Evolutionary conservation across 176 grass and related monocot genomes (phyloP).

Genomic region (Tuctoria greenei): DNA sequence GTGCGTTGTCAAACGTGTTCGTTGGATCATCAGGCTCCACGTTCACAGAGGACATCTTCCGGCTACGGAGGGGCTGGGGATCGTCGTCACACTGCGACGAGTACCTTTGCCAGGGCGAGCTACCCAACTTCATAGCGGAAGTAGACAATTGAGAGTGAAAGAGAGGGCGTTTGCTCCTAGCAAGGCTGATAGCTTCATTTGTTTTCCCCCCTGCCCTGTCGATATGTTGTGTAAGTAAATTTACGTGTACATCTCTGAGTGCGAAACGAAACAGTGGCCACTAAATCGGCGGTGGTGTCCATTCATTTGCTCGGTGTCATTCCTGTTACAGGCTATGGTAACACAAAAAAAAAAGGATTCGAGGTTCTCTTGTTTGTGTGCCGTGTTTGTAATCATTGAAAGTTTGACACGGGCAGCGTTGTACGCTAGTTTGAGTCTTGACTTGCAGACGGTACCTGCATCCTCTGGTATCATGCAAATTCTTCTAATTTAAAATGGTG

Average conservation of each 20-base stretch:
- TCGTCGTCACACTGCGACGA: slow-evolving; percentile 75
- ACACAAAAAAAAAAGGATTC: slow-evolving; percentile 20
- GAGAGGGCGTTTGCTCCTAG: too few relatives aligned
- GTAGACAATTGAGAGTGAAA: slow-evolving; percentile 48
- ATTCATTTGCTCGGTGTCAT: slow-evolving; percentile 23
- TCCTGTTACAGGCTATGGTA: slow-evolving; percentile 28
- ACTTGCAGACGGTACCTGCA: neutral
- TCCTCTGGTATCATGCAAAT: neutral
- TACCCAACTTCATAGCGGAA: slow-evolving; percentile 76
- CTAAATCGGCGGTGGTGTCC: neutral
- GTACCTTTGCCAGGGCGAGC: slow-evolving; percentile 89
- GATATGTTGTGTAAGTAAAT: slow-evolving; percentile 55
- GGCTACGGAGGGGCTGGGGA: slow-evolving; percentile 72
- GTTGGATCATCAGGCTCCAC: slow-evolving; percentile 84
- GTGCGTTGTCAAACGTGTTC: slow-evolving; percentile 76
- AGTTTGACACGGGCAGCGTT: neutral
- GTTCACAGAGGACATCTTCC: slow-evolving; percentile 90
- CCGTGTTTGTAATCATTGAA: neutral
- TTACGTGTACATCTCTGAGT: slow-evolving; percentile 46
- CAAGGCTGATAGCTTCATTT: neutral
- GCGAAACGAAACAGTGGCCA: slow-evolving; percentile 20
- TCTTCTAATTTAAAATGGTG: neutral
- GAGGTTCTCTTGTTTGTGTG: neutral
- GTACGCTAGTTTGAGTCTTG: neutral
- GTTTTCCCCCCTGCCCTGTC: neutral